phyloP scores from a whole-genome alignment of 371 early-diverging fungal species.

The Basidiobolus meristosporus region DNA sequence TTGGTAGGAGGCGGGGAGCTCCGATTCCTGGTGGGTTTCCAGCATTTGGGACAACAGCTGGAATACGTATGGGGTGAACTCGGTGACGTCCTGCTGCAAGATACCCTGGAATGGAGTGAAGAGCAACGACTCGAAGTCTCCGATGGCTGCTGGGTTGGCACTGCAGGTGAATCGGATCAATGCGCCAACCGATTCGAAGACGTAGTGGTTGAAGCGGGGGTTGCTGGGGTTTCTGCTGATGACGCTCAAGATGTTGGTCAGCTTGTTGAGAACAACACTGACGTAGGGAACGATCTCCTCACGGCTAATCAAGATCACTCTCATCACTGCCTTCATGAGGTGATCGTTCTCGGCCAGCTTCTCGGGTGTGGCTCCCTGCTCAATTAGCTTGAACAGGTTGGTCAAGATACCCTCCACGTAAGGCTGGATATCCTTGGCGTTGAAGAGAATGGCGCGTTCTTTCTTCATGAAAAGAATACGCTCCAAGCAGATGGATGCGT shows the following conservation, averaged over 20 bases:
- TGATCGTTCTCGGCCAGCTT: conserved; percentile 93
- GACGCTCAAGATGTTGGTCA: conserved; percentile 54
- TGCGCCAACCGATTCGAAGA: conserved; percentile 83
- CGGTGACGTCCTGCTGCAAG: conserved; percentile 71
- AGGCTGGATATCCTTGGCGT: conserved; percentile 15
- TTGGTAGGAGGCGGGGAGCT: conserved; percentile 49
- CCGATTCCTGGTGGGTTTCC: conserved; percentile 40
- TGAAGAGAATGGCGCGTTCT: conserved; percentile 8
- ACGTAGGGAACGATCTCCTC: conserved; percentile 18
- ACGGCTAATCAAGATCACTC: background rate
- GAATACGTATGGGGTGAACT: conserved; percentile 92
- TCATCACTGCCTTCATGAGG: conserved; percentile 29
- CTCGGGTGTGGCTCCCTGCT: conserved; percentile 39
- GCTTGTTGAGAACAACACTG: conserved; percentile 43
- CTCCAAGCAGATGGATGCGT: conserved; percentile 82
- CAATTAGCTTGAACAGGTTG: conserved; percentile 56
- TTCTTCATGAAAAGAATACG: conserved; percentile 69
- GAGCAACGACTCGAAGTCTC: conserved; percentile 53
- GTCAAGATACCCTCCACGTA: conserved; percentile 43
- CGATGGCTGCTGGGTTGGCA: conserved; percentile 34
- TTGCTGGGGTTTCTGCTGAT: conserved; percentile 92
- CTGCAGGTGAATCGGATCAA: conserved; percentile 35
- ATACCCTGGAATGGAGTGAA: conserved; percentile 73
- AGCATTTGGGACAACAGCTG: conserved; percentile 81
- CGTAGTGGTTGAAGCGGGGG: conserved; percentile 90